These are phyloP conservation scores for Penicillium pancosmium DNA, from an alignment of 495 filamentous ascomycete genomes.

Conservation along the genomic window DNA sequence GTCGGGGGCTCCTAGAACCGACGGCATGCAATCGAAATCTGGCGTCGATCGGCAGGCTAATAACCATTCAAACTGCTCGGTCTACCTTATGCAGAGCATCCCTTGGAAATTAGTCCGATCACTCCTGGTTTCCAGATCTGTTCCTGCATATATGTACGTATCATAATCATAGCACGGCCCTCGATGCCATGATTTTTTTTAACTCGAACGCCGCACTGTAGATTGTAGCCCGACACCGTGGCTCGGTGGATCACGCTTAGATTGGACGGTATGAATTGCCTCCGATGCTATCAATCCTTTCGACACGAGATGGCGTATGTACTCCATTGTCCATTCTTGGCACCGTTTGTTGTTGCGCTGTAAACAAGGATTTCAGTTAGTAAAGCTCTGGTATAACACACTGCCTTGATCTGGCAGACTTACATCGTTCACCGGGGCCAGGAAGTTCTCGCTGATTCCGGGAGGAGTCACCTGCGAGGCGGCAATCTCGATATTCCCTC, in stretches of 20 bases:
- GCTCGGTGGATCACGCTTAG: constrained; percentile 34
- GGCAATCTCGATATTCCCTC: constrained; percentile 31
- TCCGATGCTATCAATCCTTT: constrained; percentile 26
- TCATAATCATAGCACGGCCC: not conserved
- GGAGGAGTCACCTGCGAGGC: constrained; percentile 34
- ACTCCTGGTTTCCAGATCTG: not conserved
- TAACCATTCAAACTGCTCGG: not conserved
- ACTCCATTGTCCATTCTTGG: constrained; percentile 46
- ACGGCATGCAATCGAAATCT: not conserved
- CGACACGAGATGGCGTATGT: constrained; percentile 29
- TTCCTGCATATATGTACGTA: not conserved
- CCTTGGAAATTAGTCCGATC: not conserved
- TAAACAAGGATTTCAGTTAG: not conserved
- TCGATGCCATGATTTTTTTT: not conserved
- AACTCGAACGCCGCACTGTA: constrained; percentile 9
- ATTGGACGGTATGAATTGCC: constrained; percentile 36
- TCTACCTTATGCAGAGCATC: not conserved
- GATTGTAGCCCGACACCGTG: constrained; percentile 34
- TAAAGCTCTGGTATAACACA: not conserved
- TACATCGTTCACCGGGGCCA: constrained; percentile 41
- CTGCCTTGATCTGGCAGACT: constrained; percentile 1
- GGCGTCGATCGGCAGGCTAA: not conserved
- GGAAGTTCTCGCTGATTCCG: constrained; percentile 36
- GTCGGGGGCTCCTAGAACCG: not conserved
- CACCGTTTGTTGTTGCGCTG: constrained; percentile 37